These are phyloP conservation scores for Graphiopsis chlorocephala DNA, from an alignment of 2,329 filamentous ascomycete species.

Conservation along the genomic window DNA sequence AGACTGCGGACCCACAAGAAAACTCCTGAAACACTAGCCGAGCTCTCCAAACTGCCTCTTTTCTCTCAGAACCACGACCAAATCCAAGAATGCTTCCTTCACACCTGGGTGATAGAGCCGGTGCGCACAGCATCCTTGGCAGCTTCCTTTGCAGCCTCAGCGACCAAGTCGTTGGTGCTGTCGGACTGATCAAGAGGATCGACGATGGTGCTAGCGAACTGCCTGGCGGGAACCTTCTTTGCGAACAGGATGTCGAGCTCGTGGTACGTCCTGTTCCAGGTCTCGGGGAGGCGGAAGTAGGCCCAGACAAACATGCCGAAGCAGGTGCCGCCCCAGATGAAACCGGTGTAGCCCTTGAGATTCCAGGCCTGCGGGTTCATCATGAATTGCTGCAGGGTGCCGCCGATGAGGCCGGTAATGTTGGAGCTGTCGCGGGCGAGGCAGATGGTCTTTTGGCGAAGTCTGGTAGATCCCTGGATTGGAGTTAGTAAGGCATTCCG, in stretches of 20 bases:
- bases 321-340: constrained; percentile 30
- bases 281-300: constrained; percentile 36
- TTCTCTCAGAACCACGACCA: background rate
- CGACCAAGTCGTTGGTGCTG: constrained; percentile 9
- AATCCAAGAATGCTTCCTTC: background rate
- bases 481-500: background rate
- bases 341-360: constrained; percentile 34
- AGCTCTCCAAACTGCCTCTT: background rate
- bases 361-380: constrained; percentile 25
- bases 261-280: constrained; percentile 35
- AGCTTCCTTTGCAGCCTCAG: constrained; percentile 13
- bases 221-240: constrained; percentile 28
- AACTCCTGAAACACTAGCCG: background rate
- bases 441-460: constrained; percentile 22
- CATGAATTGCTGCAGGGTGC: constrained; percentile 28
- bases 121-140: constrained; percentile 13
- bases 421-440: constrained; percentile 29
- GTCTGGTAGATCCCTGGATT: constrained; percentile 2
- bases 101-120: constrained; percentile 9
- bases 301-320: constrained; percentile 31
- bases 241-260: constrained; percentile 39
- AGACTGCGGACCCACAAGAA: background rate
- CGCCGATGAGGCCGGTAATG: constrained; percentile 25
- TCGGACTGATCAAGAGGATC: constrained; percentile 15
- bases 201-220: constrained; percentile 26